These are phyloP conservation scores for Abrus precatorius DNA, from an alignment of 306 rosid species.

Conservation along the genomic window DNA sequence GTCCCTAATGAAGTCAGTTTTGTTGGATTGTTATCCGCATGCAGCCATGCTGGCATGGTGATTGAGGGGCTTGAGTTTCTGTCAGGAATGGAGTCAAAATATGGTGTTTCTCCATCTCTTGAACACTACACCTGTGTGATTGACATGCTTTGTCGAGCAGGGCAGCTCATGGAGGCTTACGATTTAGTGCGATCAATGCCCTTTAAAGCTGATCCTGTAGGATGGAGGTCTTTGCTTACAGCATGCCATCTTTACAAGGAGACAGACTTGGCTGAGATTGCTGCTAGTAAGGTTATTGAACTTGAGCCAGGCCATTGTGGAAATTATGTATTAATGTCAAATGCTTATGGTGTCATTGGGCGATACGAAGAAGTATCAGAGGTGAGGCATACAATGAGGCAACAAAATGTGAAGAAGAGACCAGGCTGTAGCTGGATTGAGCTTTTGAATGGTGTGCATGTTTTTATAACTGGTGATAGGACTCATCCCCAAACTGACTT, in stretches of 20 bases:
- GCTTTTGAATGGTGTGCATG: conserved; percentile 76
- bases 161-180: conserved; percentile 71
- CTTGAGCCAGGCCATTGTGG: conserved; percentile 83
- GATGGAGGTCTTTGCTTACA: conserved; percentile 85
- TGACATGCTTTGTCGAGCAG: conserved; percentile 90
- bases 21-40: conserved; percentile 76
- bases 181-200: conserved; percentile 67
- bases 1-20: conserved; percentile 72
- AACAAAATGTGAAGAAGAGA: conserved; percentile 78
- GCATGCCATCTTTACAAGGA: conserved; percentile 77
- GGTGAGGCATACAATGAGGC: conserved; percentile 76
- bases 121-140: conserved; percentile 86
- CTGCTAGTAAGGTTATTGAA: conserved; percentile 66
- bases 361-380: conserved; percentile 73
- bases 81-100: conserved; percentile 64
- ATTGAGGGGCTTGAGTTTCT: conserved; percentile 71
- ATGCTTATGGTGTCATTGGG: conserved; percentile 74
- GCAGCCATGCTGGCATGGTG: conserved; percentile 83
- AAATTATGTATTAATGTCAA: conserved; percentile 80
- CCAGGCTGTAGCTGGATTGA: conserved; percentile 95
- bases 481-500: conserved; percentile 65
- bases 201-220: conserved; percentile 68
- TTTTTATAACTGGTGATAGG: conserved; percentile 74
- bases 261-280: conserved; percentile 71
- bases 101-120: conserved; percentile 71